Base-by-base conservation (phyloP, 768 basidiomycete species). In the Russula dissimulans region DNA sequence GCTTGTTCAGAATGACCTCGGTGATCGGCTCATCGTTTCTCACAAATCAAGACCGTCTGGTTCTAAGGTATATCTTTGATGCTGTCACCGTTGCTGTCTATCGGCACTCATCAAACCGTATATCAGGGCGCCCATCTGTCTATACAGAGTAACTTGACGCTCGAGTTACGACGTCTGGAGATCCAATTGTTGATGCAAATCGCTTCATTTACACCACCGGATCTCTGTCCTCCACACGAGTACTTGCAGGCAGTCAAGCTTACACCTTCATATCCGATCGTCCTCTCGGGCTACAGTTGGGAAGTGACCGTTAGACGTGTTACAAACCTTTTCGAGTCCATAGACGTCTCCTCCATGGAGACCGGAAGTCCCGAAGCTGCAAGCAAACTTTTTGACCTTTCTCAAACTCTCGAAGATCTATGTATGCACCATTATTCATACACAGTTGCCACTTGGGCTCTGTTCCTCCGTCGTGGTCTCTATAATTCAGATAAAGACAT, bases 101-200 rank as follows among this genome's bases (percentile, higher is more conserved):
- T 47, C 48, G n/a, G 12, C n/a, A 32, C 50, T 57, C 31, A 56
- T 47, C 17, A 46, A 38, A 51, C 12, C n/a, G 6, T 22, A 47
- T 57, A 12, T 29, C 32, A 61, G 60, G 56, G 50, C 8, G n/a
- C 34, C 43, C n/a, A 52, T 15, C 31, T 44, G 31, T 53, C 50
- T 5, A 34, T 42, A 22, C 54, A 47, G 15, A 52, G 50, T 22
- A 52, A 57, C 18, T 44, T 61, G 18, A 52, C 43, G 44, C 45
- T 53, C 17, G 60, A 61, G 12, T 61, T 61, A 36, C 55, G 56
- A 41, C 55, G 60, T 11, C 44, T 62, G 51, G 61, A 62, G 46
- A 62, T 34, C 32, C 39, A 46, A 10, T 18, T 53, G 32, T 38
- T 62, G 56, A 62, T 62, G 56, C 45, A 18, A 29, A 48, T 36